Evolutionary conservation across 2,329 filamentous ascomycete species (phyloP).

Genomic region (Aspergillus ochraceoroseus): DNA sequence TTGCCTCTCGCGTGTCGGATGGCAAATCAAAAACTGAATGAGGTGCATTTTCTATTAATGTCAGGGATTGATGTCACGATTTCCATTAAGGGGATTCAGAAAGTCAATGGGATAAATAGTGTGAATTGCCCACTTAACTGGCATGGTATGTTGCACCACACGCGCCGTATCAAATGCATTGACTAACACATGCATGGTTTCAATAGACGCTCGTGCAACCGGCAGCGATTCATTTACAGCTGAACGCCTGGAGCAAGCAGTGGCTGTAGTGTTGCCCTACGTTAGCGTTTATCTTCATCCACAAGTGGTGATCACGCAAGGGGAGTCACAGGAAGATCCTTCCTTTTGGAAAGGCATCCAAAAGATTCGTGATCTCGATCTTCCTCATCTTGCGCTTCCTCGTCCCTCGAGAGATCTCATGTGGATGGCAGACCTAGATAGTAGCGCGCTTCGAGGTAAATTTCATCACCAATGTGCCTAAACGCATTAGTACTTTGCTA

Average conservation of each 20-base stretch:
- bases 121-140: constrained; percentile 60
- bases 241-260: constrained; percentile 60
- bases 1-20: constrained; percentile 85
- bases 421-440: constrained; percentile 77
- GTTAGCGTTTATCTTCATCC: constrained; percentile 71
- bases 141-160: constrained; percentile 51
- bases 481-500: constrained; percentile 2
- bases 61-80: constrained; percentile 64
- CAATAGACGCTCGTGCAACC: constrained; percentile 68
- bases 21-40: constrained; percentile 62
- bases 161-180: constrained; percentile 24
- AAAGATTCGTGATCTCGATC: constrained; percentile 47
- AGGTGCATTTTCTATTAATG: constrained; percentile 77
- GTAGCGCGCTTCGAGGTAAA: constrained; percentile 61
- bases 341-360: constrained; percentile 62
- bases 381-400: constrained; percentile 72
- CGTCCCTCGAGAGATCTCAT: constrained; percentile 56
- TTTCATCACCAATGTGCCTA: constrained; percentile 3
- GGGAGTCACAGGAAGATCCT: constrained; percentile 59
- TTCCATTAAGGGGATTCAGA: constrained; percentile 65
- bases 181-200: neutral
- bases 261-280: constrained; percentile 63
- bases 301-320: constrained; percentile 69
- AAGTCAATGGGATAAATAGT: constrained; percentile 72
- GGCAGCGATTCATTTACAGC: constrained; percentile 65